Conservation (phyloP, 768 basidiomycete species). For the Nevesoporus exiguus region DNA sequence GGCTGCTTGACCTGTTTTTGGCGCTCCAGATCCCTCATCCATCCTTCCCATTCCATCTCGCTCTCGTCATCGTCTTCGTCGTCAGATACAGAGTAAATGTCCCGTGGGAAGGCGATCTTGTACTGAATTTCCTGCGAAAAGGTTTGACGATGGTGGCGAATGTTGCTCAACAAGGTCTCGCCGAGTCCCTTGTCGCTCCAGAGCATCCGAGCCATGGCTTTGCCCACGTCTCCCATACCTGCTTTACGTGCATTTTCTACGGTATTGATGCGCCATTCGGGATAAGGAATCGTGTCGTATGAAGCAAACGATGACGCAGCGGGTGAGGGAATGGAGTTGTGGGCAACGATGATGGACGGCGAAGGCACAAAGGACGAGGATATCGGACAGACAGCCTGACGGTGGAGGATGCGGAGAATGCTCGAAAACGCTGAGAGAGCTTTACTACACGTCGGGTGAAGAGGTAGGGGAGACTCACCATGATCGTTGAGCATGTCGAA, state of each 20-base stretch:
- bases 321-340: slow-evolving; percentile 9
- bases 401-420: slow-evolving; percentile 52
- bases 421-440: slow-evolving; percentile 41
- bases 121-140: slow-evolving; percentile 26
- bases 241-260: slow-evolving; percentile 51
- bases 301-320: slow-evolving; percentile 22
- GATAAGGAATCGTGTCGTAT: slow-evolving; percentile 48
- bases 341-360: slow-evolving; percentile 56
- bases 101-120: slow-evolving; percentile 7
- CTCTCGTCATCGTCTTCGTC: slow-evolving; percentile 42
- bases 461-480: slow-evolving; percentile 26
- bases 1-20: slow-evolving; percentile 26
- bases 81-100: slow-evolving; percentile 22
- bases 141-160: slow-evolving; percentile 20
- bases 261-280: slow-evolving; percentile 59
- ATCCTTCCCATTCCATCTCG: slow-evolving; percentile 66
- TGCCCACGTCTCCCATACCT: slow-evolving; percentile 55
- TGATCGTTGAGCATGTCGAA: slow-evolving; percentile 49
- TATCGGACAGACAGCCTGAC: slow-evolving; percentile 34
- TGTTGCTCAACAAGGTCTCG: slow-evolving; percentile 19
- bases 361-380: slow-evolving; percentile 42
- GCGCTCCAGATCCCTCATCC: slow-evolving; percentile 55
- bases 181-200: slow-evolving; percentile 29
- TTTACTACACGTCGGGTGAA: not conserved
- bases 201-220: slow-evolving; percentile 49